Evolutionary conservation across 305 asterid species (phyloP).

Genomic region (Plantago lanceolata): DNA sequence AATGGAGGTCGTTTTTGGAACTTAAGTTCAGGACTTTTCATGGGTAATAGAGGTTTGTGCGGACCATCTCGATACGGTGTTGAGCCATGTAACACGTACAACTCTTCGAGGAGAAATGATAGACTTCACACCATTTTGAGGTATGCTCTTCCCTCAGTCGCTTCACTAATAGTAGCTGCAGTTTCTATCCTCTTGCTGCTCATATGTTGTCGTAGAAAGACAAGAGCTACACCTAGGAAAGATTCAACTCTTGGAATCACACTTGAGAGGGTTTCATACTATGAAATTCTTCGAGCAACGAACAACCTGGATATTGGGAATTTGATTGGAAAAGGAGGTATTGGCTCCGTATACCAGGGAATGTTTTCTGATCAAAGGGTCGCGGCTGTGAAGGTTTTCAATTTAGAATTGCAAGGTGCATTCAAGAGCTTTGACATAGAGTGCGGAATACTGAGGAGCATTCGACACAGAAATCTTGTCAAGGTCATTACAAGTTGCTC

Average conservation of each 20-base stretch:
- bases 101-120: background rate
- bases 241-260: background rate
- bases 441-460: conserved; percentile 4
- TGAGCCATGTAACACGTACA: conserved; percentile 2
- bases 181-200: background rate
- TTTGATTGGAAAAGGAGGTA: conserved; percentile 10
- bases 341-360: conserved; percentile 1
- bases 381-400: background rate
- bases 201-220: background rate
- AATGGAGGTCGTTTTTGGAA: conserved; percentile 16
- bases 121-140: background rate
- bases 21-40: conserved; percentile 12
- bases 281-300: conserved; percentile 9
- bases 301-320: background rate
- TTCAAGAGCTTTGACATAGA: conserved; percentile 17
- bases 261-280: conserved; percentile 19
- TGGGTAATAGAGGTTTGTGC: conserved; percentile 19
- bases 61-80: conserved; percentile 19
- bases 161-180: background rate
- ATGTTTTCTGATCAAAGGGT: background rate
- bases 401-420: conserved; percentile 13
- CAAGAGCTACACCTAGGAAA: background rate
- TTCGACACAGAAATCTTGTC: too few relatives aligned
- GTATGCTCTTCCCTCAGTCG: background rate
- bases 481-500: too few relatives aligned